Evolutionary conservation across 208 protist genomes (phyloP), one percentile per base, ranked within the genome.

Genomic region (Entamoeba invadens): DNA sequence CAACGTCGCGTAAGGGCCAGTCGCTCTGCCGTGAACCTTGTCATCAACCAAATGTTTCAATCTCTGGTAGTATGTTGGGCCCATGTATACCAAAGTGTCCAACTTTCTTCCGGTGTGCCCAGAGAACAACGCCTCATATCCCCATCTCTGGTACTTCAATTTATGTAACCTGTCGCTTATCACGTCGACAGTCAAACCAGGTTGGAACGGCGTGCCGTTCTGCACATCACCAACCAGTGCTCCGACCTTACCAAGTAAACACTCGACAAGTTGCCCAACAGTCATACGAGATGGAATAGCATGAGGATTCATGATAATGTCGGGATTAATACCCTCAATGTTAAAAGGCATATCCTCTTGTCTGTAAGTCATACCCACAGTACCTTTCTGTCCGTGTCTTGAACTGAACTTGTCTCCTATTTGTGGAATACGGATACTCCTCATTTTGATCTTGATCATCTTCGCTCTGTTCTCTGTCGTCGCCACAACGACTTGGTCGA

Each of bases 241-340:
- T 16, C 94, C 98, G 16, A 97, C 97, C 96, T 99, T 99, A 45
- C 98, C 98, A 47, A 51, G 97, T 5, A 99, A 94, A 1, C 99
- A 96, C 95, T 99, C 99, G n/a, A 99, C 97, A 94, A 99, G 95
- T 96, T 99, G 99, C 21, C 98, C 99, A 12, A 99, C 98, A n/a
- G 99, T 99, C 99, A 99, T 99, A 94, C 99, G 98, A 94, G 97
- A 99, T 31, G 99, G 99, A 96, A 99, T 99, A 93, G 98, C 99
- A 95, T 99, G 99, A 25, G 99, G 99, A 96, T 99, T 99, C 98
- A 99, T 99, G 96, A 99, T 99, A 95, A 99, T 98, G 95, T 99
- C 99, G 0, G 99, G 99, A 91, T 96, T 98, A 45, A 99, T 98
- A 57, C 98, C 98, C 6, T 96, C 94, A 94, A 92, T 46, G 93